Evolutionary conservation across 2,329 filamentous ascomycete species (phyloP), one percentile per base, ranked within the genome.

Genomic region (Aspergillus sp.): DNA sequence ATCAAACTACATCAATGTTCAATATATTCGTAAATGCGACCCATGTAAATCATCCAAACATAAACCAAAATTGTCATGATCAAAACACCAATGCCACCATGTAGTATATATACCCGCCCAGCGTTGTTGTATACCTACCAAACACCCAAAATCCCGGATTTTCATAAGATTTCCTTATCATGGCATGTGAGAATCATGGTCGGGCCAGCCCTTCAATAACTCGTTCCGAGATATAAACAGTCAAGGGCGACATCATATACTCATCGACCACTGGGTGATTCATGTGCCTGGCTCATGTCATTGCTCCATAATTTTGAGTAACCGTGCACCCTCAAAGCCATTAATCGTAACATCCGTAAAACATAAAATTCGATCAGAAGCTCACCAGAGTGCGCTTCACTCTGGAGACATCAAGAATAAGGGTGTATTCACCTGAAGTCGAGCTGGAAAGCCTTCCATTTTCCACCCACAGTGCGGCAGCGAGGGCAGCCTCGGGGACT

Each of bases 391-490:
- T 12, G 19, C 32, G 17, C 13, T 17, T 49, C 15, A 43, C 10
- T 15, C 32, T 36, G 32, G 12, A 48, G n/a, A 17, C 21, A 15
- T 15, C 36, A 43, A 12, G 12, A 17, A 48, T 19, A 61, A 23
- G 17, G 17, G 23, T 17, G 10, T 23, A 36, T 36, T 74, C 72
- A 81, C 69, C 78, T 75, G 63, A 82, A 76, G 57, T 82, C 79
- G 45, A 82, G 69, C 63, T 81, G 79, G 63, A 82, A 81, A 45
- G 76, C 74, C 64, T 80, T 81, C 79, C 80, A 82, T 66, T 79
- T 79, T 23, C 78, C 77, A 17, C 78, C 78, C 23, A 81, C 72
- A 1, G 74, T 76, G 59, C 78, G 75, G 68, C 79, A 82, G 41
- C 77, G 74, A 38, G 80, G 80, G 67, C 80, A 82, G 13, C 77